Evolutionary conservation across 1,284 basidiomycete genomes (phyloP), one percentile per base, ranked within the genome.

Genomic region (Hymenochaete sp.): DNA sequence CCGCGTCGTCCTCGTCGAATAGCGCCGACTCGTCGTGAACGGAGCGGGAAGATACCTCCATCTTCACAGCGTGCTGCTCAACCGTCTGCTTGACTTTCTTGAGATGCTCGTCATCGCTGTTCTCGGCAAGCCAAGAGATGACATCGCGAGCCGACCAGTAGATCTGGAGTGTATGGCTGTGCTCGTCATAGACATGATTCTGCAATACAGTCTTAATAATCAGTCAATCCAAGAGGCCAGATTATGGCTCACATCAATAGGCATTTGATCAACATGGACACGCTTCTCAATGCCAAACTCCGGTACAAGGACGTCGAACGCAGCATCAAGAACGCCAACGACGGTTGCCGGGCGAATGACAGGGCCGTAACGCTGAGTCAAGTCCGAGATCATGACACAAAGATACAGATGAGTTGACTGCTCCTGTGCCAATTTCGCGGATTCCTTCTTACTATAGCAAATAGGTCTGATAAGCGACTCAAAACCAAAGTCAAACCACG

Each of bases 261-360:
- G 95, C 83, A 99, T 96, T 67, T 98, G 93, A 63, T 98, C 96
- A 38, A 95, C 88, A 58, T 98, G 95, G 2, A 98, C 92, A 38
- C 95, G 79, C 73, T 98, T 98, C 71, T 98, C 96, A 56, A 98
- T 93, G 38, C 90, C 88, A 58, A 96, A 95, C 59, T 96, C 93
- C 39, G 91, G 88, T 38, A 93, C 75, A 22, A 91, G 67, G 32
- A 98, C 92, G 60, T 99, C 96, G 55, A 98, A 98, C 1, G 95
- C 93, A 46, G 91, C 83, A 57, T 98, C 93, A 24, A 96, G 73
- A 14, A 98, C 95, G 44, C 83, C 84, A 48, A 96, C 88, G 48
- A 99, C 95, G 53, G 82, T 86, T 13, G 93, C 96, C 56, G 87
- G 82, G 49, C 93, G 86, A 46, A 98, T 69, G 52, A 98, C 95